A percentile compares a stretch with the other conserved stretches of the same genome.
phyloP scores from a whole-genome alignment of 108 stramenopile genomes.

The Cyclotella baltica region DNA sequence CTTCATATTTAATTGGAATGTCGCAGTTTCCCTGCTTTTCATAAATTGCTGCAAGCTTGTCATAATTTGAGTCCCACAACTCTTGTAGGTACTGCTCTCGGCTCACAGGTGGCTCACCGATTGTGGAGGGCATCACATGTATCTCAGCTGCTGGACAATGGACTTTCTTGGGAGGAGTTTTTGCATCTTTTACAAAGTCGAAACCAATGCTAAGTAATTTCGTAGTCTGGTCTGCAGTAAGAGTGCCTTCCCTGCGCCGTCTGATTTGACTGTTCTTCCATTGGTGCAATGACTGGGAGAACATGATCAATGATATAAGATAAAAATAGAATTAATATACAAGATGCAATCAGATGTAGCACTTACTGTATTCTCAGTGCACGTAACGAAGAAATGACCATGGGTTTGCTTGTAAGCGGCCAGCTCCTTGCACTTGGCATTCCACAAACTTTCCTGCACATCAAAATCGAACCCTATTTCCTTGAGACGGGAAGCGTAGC shows the following conservation, averaged over 20 bases:
- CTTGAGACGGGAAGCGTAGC: background rate
- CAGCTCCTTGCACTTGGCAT: background rate
- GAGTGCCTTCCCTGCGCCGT: background rate
- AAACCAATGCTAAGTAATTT: constrained; percentile 1
- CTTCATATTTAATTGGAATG: constrained; percentile 27
- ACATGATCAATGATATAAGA: no score
- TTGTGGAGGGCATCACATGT: no score
- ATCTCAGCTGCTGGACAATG: background rate
- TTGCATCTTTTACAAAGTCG: constrained; percentile 4
- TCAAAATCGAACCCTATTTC: constrained; percentile 20
- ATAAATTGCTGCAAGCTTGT: constrained; percentile 6
- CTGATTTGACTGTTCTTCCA: constrained; percentile 16
- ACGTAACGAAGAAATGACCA: constrained; percentile 10
- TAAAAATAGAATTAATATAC: no score
- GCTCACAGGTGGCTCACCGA: background rate
- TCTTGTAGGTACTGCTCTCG: constrained; percentile 15
- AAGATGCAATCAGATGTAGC: background rate
- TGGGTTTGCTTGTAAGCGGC: constrained; percentile 4
- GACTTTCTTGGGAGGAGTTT: constrained; percentile 6
- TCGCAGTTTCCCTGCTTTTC: constrained; percentile 24
- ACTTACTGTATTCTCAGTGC: constrained; percentile 1
- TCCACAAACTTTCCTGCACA: background rate
- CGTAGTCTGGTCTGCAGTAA: background rate
- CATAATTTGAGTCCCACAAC: constrained; percentile 18
- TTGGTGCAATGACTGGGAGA: constrained; percentile 5